Base-by-base conservation (phyloP, 192 early-diverging fungal genomes). In the Glomus cerebriforme region DNA sequence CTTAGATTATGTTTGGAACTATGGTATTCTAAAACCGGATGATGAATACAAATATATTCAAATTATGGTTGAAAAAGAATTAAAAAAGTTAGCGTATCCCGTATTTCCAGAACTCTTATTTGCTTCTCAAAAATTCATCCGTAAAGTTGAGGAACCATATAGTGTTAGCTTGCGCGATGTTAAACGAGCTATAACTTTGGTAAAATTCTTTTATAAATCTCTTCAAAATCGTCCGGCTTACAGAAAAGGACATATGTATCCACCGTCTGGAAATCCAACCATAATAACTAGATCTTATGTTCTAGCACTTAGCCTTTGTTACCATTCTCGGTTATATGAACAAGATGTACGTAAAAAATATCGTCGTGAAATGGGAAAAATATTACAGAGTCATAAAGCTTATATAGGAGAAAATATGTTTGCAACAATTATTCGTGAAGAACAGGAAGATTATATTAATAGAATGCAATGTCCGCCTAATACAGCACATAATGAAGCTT, bases 121-220 rank as follows among this genome's bases (percentile, higher is more conserved):
- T 29, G 31, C 74, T 4, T 78, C 77, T 12, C 77, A 78, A 37
- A 45, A 35, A 72, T 78, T 73, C 34, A 78, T 78, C 26, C 77
- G 77, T 24, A 47, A 74, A 19, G 54, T 72, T 22, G 77, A 78
- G 35, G 77, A 54, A 26, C 24, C 29, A 8, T 35, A 67, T n/a
- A 78, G 69, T 47, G 77, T 78, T 3, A 78, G 77, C 77, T 49
- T 78, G 22, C 77, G 77, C 22, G 77, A 78, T n/a, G 77, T 78
- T 7, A 78, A 72, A 24, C 64, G 77, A 35, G 59, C 77, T n/a
- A 64, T 78, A 19, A 64, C 22, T 26, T 54, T 54, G 6, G 17
- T 54, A 17, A 54, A 54, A 54, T 54, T 54, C 49, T 54, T 54
- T 54, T 22, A 19, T 54, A 22, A 54, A 22, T 54, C 49, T 22